phyloP scores from a whole-genome alignment of 164 flowering plant species.

The Liriodendron chinense region DNA sequence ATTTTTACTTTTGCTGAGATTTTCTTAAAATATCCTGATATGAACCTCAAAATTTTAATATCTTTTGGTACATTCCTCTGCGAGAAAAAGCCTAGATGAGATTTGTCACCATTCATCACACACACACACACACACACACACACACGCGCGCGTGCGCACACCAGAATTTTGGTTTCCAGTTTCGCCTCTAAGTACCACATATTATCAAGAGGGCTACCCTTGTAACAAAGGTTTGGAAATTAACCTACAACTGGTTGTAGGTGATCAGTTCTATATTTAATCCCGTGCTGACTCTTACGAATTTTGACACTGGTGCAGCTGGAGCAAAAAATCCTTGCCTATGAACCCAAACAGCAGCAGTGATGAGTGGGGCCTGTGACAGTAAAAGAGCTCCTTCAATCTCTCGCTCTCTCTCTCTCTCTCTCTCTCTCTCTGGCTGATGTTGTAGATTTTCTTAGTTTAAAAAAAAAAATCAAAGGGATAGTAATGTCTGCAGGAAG shows the following conservation, averaged over 20 bases:
- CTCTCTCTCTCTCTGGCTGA: not conserved
- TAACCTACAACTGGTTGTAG: not conserved
- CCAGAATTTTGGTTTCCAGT: not conserved
- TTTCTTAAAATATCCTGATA: too few relatives aligned
- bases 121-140: too few relatives aligned
- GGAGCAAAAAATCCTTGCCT: slow-evolving; percentile 15
- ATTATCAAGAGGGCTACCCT: not conserved
- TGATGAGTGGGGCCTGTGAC: not conserved
- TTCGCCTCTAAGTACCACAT: not conserved
- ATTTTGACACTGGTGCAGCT: slow-evolving; percentile 8
- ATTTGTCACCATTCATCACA: too few relatives aligned
- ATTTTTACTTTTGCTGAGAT: too few relatives aligned
- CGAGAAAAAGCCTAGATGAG: too few relatives aligned
- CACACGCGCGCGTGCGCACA: too few relatives aligned
- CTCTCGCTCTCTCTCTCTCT: too few relatives aligned
- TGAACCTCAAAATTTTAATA: too few relatives aligned
- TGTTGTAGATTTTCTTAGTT: not conserved
- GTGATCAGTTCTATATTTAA: not conserved
- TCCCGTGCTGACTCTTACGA: not conserved
- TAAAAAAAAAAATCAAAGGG: too few relatives aligned
- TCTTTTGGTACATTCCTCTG: too few relatives aligned
- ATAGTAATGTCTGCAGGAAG: not conserved
- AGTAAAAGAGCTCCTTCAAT: not conserved
- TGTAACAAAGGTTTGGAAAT: too few relatives aligned
- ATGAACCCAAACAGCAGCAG: slow-evolving; percentile 9